phyloP scores from a whole-genome alignment of 2,329 filamentous ascomycete genomes.

The Hymenoscyphus linearis region DNA sequence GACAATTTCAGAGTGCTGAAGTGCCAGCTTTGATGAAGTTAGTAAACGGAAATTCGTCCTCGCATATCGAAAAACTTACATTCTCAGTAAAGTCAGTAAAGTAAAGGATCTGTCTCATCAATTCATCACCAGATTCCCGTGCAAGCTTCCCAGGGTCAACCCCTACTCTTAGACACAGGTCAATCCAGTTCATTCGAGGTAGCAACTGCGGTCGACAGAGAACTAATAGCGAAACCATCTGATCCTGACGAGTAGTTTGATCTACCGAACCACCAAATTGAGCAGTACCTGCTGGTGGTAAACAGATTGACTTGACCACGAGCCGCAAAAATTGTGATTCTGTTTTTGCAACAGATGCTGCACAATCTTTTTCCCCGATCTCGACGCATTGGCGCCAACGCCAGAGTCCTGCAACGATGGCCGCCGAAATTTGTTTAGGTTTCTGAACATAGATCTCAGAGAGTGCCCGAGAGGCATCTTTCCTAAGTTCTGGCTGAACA shows the following conservation, averaged over 20 bases:
- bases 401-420: conserved; percentile 72
- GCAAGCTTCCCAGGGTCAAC: conserved; percentile 80
- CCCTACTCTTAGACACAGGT: conserved; percentile 71
- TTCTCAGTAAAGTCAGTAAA: conserved; percentile 46
- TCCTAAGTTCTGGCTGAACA: conserved; percentile 57
- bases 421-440: conserved; percentile 52
- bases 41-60: neutral
- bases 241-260: conserved; percentile 51
- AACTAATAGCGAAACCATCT: conserved; percentile 73
- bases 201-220: conserved; percentile 74
- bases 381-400: conserved; percentile 67
- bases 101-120: conserved; percentile 62
- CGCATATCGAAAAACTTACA: conserved; percentile 37
- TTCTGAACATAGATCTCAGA: conserved; percentile 58
- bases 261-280: conserved; percentile 40
- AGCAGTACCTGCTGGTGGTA: conserved; percentile 46
- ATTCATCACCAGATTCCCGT: conserved; percentile 52
- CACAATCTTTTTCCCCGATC: conserved; percentile 70
- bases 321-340: conserved; percentile 59
- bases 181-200: conserved; percentile 80
- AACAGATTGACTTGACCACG: conserved; percentile 58
- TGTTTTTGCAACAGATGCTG: conserved; percentile 59
- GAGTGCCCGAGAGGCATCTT: conserved; percentile 56
- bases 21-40: conserved; percentile 22
- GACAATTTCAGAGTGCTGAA: conserved; percentile 38